Percentiles rank a stretch among this genome's conserved stretches.
These are phyloP conservation scores for Euphrasia confusa DNA, from an alignment of 257 asterid species.

Conservation along the genomic window DNA sequence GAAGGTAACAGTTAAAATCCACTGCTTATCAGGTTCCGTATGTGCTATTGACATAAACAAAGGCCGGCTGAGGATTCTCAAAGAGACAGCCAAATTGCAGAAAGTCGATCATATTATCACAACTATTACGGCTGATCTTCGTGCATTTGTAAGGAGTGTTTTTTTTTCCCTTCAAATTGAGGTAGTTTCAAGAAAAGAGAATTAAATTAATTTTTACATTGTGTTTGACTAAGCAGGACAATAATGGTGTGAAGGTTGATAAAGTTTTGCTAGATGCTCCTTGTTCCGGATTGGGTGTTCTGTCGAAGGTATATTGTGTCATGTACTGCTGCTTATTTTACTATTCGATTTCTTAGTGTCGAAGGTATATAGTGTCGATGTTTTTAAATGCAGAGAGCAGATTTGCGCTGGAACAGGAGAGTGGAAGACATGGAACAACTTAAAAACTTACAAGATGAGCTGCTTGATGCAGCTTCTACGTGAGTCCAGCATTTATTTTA, in stretches of 20 bases:
- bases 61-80: constrained; percentile 86
- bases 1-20: constrained; percentile 11
- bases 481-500: constrained; percentile 30
- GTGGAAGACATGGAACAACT: constrained; percentile 87
- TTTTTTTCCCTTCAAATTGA: neutral
- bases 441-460: constrained; percentile 64
- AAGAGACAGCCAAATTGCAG: constrained; percentile 78
- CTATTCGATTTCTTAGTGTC: too few relatives aligned
- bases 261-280: constrained; percentile 96
- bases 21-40: constrained; percentile 49
- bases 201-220: neutral
- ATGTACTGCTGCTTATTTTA: too few relatives aligned
- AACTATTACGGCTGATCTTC: constrained; percentile 71
- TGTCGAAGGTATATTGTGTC: constrained; percentile 57
- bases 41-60: constrained; percentile 72
- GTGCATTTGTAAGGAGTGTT: constrained; percentile 44
- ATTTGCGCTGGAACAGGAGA: constrained; percentile 89
- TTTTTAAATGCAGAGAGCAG: constrained; percentile 63
- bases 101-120: constrained; percentile 52
- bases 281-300: constrained; percentile 94
- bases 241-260: constrained; percentile 44
- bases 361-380: constrained; percentile 10
- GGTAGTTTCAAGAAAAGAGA: constrained; percentile 2
- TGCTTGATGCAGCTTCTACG: constrained; percentile 86
- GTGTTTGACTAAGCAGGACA: constrained; percentile 36